Percentiles rank a stretch among this genome's conserved stretches.
These are phyloP conservation scores for Leptographium procerum DNA, from an alignment of 2,329 filamentous ascomycete genomes.

Conservation along the genomic window DNA sequence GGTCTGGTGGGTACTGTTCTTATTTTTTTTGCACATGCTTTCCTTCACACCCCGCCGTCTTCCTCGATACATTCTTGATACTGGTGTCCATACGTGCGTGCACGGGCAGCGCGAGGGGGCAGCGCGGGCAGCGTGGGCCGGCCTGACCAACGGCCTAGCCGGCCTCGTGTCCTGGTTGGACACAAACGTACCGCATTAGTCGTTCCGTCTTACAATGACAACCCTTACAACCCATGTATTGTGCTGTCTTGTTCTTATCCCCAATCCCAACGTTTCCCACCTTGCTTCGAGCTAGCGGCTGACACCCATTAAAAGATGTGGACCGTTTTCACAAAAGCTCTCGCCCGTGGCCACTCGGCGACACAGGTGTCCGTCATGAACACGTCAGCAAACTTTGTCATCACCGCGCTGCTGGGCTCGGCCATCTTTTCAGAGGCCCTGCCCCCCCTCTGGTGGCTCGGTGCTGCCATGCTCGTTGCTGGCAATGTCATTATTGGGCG, in stretches of 20 bases:
- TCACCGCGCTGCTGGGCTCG: conserved; percentile 61
- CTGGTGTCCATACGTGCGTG: too few species aligned
- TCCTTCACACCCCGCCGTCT: neutral
- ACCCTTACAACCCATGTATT: too few species aligned
- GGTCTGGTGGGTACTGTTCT: conserved; percentile 40
- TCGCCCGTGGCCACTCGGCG: conserved; percentile 63
- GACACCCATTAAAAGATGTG: conserved; percentile 47
- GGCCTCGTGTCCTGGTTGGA: too few species aligned
- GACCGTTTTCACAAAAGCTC: conserved; percentile 68
- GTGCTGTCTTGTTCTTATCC: neutral
- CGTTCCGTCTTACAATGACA: too few species aligned
- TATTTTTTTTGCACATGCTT: neutral
- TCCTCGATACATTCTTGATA: too few species aligned
- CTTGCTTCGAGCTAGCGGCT: neutral
- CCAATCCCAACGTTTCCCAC: neutral
- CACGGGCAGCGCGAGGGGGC: too few species aligned
- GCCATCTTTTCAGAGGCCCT: conserved; percentile 61
- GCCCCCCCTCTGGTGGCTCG: conserved; percentile 66
- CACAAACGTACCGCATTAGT: too few species aligned
- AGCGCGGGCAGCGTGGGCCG: too few species aligned
- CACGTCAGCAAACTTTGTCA: conserved; percentile 69
- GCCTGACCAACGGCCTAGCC: too few species aligned
- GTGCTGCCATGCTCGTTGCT: conserved; percentile 58
- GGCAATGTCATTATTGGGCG: conserved; percentile 70
- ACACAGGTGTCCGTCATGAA: conserved; percentile 75